phyloP scores from a whole-genome alignment of 208 protist genomes.

The Acanthamoeba castellanii region DNA sequence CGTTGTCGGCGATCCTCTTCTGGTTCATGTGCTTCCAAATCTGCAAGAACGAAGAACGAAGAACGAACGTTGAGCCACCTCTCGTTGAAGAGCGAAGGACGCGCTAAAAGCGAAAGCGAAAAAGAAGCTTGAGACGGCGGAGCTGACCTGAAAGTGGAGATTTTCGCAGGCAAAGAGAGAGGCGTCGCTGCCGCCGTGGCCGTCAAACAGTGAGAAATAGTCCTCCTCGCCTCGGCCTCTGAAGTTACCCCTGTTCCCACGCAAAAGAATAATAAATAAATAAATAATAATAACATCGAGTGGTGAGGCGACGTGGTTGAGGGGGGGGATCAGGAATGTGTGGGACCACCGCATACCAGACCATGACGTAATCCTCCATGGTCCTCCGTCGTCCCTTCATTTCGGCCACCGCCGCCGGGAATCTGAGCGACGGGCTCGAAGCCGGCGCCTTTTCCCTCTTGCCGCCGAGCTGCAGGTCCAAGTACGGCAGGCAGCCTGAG shows the following conservation, averaged over 20 bases:
- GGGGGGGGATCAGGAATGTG: not conserved
- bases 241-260: constrained; percentile 81
- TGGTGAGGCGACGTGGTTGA: not conserved
- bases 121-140: not conserved
- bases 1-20: not conserved
- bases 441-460: not conserved
- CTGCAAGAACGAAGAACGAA: not conserved
- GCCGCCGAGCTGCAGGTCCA: not conserved
- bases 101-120: not conserved
- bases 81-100: not conserved
- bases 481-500: not conserved
- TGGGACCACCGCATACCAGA: not conserved
- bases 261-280: no score
- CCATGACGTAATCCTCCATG: constrained; percentile 55
- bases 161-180: constrained; percentile 34
- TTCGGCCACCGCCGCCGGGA: not conserved
- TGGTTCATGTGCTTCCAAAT: constrained; percentile 56
- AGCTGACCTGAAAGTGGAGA: constrained; percentile 60
- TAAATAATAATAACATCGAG: no score
- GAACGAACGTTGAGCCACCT: not conserved
- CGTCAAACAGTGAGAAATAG: constrained; percentile 85
- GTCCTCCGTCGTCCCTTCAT: constrained; percentile 31
- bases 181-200: constrained; percentile 77
- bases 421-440: not conserved
- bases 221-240: constrained; percentile 82